Conservation (phyloP, 1,284 basidiomycete genomes). For the Fomitopsis schrenkii region DNA sequence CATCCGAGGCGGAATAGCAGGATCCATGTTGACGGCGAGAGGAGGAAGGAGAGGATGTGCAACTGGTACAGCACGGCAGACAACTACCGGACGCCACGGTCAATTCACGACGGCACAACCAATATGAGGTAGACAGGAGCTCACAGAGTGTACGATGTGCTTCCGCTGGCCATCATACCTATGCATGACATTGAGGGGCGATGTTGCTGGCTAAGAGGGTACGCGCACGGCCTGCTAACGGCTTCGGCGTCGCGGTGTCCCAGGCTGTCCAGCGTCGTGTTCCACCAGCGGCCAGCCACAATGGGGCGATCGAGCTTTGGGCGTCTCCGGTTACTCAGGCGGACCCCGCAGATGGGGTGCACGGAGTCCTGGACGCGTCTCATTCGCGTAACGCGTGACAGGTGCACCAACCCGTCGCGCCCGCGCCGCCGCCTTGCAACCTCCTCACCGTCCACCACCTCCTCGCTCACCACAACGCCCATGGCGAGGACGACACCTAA, state of each 20-base stretch:
- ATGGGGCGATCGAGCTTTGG: background rate
- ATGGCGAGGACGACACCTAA: background rate
- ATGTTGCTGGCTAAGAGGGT: background rate
- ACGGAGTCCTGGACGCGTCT: conserved; percentile 12
- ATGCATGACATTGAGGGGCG: conserved; percentile 58
- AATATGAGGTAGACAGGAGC: background rate
- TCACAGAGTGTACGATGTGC: conserved; percentile 69
- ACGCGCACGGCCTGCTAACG: background rate
- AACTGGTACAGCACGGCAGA: conserved; percentile 68
- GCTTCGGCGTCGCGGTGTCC: background rate
- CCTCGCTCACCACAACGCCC: background rate
- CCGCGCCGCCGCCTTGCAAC: background rate
- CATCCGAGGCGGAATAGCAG: conserved; percentile 51
- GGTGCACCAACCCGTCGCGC: background rate
- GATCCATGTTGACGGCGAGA: conserved; percentile 60
- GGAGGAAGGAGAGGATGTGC: conserved; percentile 69
- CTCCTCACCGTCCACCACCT: background rate
- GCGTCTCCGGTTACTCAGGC: background rate
- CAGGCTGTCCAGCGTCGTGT: background rate
- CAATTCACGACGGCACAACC: background rate
- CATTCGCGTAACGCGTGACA: background rate
- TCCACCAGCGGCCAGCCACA: background rate
- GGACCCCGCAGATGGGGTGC: background rate
- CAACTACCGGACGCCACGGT: conserved; percentile 39
- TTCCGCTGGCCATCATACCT: conserved; percentile 70